phyloP scores from a whole-genome alignment of 108 stramenopile species.

The Chaetoceros tenuissimus region DNA sequence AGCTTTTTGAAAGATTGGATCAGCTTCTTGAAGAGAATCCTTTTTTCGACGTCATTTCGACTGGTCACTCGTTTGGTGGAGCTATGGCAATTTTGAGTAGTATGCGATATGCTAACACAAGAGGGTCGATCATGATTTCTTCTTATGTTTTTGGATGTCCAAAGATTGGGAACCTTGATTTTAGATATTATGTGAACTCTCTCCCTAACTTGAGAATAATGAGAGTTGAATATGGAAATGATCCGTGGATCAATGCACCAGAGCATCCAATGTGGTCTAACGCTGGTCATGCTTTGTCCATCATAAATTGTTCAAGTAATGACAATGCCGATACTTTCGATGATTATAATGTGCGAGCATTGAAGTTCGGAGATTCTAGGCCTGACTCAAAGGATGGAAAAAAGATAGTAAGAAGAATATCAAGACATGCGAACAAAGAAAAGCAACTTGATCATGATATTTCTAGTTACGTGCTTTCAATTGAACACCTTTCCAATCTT shows the following conservation, averaged over 20 bases:
- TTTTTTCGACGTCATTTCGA: conserved; percentile 68
- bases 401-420: not conserved
- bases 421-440: not conserved
- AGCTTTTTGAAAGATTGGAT: conserved; percentile 46
- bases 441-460: not conserved
- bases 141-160: conserved; percentile 54
- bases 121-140: conserved; percentile 45
- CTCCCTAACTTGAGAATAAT: conserved; percentile 54
- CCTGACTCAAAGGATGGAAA: not conserved
- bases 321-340: not conserved
- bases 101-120: conserved; percentile 43
- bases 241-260: conserved; percentile 34
- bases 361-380: not conserved
- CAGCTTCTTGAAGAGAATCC: conserved; percentile 57
- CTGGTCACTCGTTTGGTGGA: conserved; percentile 64
- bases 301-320: not conserved
- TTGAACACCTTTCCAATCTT: not conserved
- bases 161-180: conserved; percentile 53
- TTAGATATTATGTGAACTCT: conserved; percentile 53
- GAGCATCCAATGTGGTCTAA: conserved; percentile 23
- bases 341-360: not conserved
- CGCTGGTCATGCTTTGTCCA: conserved; percentile 46
- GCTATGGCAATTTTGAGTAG: conserved; percentile 58
- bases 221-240: conserved; percentile 49
- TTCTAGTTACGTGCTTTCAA: not conserved